These are phyloP conservation scores for Neolecta irregularis DNA, from an alignment of 1,139 yeast genomes.

Conservation along the genomic window DNA sequence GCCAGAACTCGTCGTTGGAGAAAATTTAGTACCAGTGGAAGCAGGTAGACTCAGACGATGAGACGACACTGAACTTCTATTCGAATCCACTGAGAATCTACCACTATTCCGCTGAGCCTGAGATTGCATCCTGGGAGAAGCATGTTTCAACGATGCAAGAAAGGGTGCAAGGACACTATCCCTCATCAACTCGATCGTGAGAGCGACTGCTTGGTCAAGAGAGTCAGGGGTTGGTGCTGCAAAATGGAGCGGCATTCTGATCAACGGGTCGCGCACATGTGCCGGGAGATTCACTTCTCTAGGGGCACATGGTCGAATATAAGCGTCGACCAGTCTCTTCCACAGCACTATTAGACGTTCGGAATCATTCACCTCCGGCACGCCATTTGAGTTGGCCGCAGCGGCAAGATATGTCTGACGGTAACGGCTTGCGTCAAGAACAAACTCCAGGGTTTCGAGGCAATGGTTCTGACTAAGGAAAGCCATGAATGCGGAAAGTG, in stretches of 20 bases:
- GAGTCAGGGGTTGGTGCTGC: conserved; percentile 19
- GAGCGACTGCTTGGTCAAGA: conserved; percentile 18
- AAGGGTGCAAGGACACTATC: conserved; percentile 21
- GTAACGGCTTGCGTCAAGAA: conserved; percentile 22
- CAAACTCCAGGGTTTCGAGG: conserved; percentile 25
- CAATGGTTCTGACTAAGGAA: conserved; percentile 24
- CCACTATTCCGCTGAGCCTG: not conserved
- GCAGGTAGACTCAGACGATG: too few species aligned
- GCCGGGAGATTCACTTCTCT: conserved; percentile 24
- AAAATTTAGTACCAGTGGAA: not conserved
- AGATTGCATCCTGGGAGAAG: not conserved
- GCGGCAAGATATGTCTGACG: conserved; percentile 15
- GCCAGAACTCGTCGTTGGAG: too few species aligned
- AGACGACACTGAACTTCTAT: conserved; percentile 3
- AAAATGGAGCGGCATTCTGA: conserved; percentile 8
- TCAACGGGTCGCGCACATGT: conserved; percentile 18
- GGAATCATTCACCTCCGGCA: conserved; percentile 7
- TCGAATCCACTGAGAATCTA: conserved; percentile 1
- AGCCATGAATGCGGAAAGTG: conserved; percentile 20
- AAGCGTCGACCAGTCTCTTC: conserved; percentile 22
- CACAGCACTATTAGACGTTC: conserved; percentile 17
- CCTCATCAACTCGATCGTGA: conserved; percentile 22
- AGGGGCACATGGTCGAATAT: conserved; percentile 20
- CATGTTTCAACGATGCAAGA: conserved; percentile 9
- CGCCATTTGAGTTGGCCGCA: conserved; percentile 7